Evolutionary conservation across 257 asterid species (phyloP), one percentile per base, ranked within the genome.

Genomic region (Voacanga thouarsii): DNA sequence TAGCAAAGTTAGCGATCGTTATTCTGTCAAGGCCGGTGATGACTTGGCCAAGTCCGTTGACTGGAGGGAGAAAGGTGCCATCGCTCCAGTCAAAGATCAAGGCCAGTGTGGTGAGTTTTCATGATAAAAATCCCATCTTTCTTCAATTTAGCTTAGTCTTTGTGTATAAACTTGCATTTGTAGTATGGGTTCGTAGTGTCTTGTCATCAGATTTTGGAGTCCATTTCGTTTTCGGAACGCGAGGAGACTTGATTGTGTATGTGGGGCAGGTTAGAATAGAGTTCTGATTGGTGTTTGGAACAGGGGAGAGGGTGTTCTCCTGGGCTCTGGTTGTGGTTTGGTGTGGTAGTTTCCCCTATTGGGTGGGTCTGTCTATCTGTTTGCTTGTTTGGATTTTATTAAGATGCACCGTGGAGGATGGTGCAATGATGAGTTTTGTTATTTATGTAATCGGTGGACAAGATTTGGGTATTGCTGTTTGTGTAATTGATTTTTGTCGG

Each of bases 21-120:
- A 94, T 80, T 88, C 84, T 71, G 67, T 86, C 66, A 73, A 33
- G 70, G 87, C 70, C 0, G 97, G 96, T 26, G 96, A 94, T 49
- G 56, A 81, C 71, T 57, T 94, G 82, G 97, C 97, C 63, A 86
- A 78, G 14, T 83, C 88, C 49, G 88, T 92, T 70, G 97, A 94
- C 79, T 94, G 99, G 99, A 91, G 97, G 75, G 83, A 86, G 79
- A 88, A 91, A 79, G 99, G 97, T 41, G 96, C 97, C 37, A 93
- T 94, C 41, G 88, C 86, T 72, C 88, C 93, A 26, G 97, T 94
- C 75, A 94, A 92, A 78, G 94, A 94, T 86, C 97, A 94, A 81
- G 99, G 99, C 75, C 97, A 88, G 63, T 92, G 97, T 24, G 99
- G 99, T 92, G 76, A 79, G 91, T 23, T 49, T 63, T 21, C 1